A percentile compares a stretch with the other conserved stretches of the same genome.
phyloP scores from a whole-genome alignment of 106 monocot genomes.

The Dendrobium huoshanense region DNA sequence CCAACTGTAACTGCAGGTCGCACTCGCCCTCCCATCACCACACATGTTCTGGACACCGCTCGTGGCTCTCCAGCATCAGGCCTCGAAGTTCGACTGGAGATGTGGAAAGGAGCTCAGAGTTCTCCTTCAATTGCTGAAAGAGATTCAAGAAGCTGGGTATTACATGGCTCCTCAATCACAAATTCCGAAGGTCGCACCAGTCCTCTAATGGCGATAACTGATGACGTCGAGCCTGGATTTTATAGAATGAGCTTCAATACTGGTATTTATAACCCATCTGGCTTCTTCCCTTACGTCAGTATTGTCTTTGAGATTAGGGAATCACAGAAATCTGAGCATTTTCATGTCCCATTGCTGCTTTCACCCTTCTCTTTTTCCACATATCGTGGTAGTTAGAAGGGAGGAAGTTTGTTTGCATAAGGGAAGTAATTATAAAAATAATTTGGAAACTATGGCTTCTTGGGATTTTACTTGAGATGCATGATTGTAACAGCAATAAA shows the following conservation, averaged over 20 bases:
- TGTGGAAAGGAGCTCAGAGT: conserved; percentile 40
- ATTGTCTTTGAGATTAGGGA: conserved; percentile 77
- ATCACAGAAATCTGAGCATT: conserved; percentile 74
- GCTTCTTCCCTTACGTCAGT: conserved; percentile 77
- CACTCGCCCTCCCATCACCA: conserved; percentile 80
- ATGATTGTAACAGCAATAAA: not conserved
- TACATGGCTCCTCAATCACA: conserved; percentile 60
- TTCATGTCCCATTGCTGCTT: conserved; percentile 83
- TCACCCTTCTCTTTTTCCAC: conserved; percentile 80
- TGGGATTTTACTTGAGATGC: not conserved
- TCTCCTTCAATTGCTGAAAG: conserved; percentile 33
- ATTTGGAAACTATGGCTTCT: not conserved
- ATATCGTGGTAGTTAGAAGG: conserved; percentile 64
- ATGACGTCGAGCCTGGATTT: conserved; percentile 38
- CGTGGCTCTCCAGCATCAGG: conserved; percentile 70
- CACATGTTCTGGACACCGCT: conserved; percentile 80
- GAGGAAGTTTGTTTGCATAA: not conserved
- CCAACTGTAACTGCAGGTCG: conserved; percentile 30
- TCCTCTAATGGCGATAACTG: conserved; percentile 50
- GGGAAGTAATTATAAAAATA: not conserved
- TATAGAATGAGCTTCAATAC: conserved; percentile 77
- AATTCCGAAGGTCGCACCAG: conserved; percentile 69
- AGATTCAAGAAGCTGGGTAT: conserved; percentile 30
- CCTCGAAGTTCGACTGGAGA: conserved; percentile 66
- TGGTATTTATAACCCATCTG: conserved; percentile 47